phyloP scores from a whole-genome alignment of 2,329 filamentous ascomycete genomes.

The Diaporthe humulicola region DNA sequence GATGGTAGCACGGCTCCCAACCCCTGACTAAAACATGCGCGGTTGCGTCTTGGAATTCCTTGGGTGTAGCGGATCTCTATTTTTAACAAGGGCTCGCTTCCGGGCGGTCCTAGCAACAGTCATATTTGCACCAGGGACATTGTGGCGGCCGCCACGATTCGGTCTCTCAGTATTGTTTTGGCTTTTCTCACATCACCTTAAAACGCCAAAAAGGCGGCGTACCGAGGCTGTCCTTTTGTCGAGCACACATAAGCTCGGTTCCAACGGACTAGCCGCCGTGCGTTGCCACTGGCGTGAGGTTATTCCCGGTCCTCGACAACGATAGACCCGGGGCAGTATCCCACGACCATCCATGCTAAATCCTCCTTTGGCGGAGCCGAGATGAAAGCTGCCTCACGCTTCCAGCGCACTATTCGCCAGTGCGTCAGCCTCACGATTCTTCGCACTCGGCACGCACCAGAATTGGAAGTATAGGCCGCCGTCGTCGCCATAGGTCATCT shows the following conservation, averaged over 20 bases:
- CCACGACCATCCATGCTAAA: neutral
- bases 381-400: slow-evolving; percentile 2
- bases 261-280: neutral
- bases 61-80: slow-evolving; percentile 29
- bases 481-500: slow-evolving; percentile 40
- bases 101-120: neutral
- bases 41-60: slow-evolving; percentile 19
- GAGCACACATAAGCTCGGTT: neutral
- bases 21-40: slow-evolving; percentile 30
- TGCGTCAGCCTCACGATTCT: slow-evolving; percentile 40
- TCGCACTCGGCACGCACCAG: slow-evolving; percentile 40
- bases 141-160: neutral
- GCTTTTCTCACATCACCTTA: neutral
- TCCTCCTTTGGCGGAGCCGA: neutral
- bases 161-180: neutral
- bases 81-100: slow-evolving; percentile 32
- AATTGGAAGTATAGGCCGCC: slow-evolving; percentile 40
- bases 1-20: slow-evolving; percentile 21
- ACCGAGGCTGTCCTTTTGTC: neutral
- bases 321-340: neutral
- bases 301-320: neutral
- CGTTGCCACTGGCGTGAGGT: neutral
- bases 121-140: slow-evolving; percentile 10
- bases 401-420: slow-evolving; percentile 38
- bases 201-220: neutral